Conservation (phyloP, 345 rosid genomes). For the Salix koriyanagi region DNA sequence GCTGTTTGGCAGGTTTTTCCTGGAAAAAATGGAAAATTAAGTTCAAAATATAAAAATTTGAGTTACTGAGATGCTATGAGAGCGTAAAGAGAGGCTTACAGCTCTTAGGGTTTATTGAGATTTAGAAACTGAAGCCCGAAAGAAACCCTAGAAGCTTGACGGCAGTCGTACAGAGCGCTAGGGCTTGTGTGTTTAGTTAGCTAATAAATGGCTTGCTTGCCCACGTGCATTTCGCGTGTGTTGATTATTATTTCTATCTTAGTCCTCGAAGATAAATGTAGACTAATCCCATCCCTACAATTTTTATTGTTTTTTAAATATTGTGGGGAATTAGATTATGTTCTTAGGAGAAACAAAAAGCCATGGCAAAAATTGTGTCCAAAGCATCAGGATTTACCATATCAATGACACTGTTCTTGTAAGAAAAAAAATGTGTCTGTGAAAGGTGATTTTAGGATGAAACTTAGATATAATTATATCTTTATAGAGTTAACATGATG, state of each 20-base stretch:
- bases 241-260: background rate
- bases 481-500: too few species aligned
- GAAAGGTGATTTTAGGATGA: background rate
- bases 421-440: background rate
- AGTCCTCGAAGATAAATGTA: background rate
- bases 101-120: background rate
- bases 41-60: background rate
- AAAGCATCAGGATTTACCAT: background rate
- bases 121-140: background rate
- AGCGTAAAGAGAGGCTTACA: background rate
- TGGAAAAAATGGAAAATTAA: background rate
- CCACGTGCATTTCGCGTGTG: background rate
- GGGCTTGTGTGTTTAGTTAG: background rate
- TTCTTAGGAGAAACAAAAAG: background rate
- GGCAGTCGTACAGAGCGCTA: background rate
- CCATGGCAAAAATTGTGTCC: background rate
- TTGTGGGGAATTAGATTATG: background rate
- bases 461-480: too few species aligned
- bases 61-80: background rate
- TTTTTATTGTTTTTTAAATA: background rate
- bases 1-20: background rate
- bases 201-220: background rate
- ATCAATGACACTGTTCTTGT: background rate
- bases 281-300: background rate
- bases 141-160: background rate